A percentile compares a stretch with the other conserved stretches of the same genome.
These are phyloP conservation scores for Ophiocordyceps camponoti-saundersi DNA, from an alignment of 2,329 filamentous ascomycete genomes.

Conservation along the genomic window DNA sequence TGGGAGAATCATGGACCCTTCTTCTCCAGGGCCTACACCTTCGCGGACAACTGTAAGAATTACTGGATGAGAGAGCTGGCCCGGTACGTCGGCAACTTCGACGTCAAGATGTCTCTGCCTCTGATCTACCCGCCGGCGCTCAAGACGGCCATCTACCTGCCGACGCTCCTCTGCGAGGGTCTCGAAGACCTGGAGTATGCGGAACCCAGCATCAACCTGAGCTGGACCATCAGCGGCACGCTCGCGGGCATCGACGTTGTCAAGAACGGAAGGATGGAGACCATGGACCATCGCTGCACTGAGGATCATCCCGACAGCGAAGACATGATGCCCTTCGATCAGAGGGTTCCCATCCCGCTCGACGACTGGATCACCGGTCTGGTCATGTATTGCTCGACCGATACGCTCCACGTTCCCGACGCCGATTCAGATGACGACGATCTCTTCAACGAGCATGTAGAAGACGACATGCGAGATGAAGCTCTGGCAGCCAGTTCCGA, in stretches of 20 bases:
- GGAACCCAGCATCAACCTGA: background rate
- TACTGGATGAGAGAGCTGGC: background rate
- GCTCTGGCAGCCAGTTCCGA: background rate
- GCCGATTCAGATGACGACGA: background rate
- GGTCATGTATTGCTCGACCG: background rate
- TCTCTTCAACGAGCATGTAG: background rate
- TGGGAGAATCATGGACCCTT: background rate
- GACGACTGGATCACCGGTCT: background rate
- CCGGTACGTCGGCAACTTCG: background rate
- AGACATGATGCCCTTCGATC: background rate
- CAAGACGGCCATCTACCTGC: background rate
- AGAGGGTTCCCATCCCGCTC: background rate
- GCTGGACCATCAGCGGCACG: background rate
- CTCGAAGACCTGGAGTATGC: background rate
- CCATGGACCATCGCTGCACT: background rate
- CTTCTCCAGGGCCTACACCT: background rate
- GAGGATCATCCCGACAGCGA: background rate
- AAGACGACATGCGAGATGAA: background rate
- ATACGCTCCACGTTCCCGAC: background rate
- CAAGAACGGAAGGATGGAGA: background rate
- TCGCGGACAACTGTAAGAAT: background rate
- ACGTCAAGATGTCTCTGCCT: background rate
- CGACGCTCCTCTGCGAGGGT: background rate
- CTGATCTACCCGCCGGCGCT: background rate
- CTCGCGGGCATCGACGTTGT: background rate